Percentiles rank a stretch among this genome's conserved stretches.
Evolutionary conservation across 2,329 filamentous ascomycete species (phyloP).

Genomic region (Exophiala lecanii-corni): DNA sequence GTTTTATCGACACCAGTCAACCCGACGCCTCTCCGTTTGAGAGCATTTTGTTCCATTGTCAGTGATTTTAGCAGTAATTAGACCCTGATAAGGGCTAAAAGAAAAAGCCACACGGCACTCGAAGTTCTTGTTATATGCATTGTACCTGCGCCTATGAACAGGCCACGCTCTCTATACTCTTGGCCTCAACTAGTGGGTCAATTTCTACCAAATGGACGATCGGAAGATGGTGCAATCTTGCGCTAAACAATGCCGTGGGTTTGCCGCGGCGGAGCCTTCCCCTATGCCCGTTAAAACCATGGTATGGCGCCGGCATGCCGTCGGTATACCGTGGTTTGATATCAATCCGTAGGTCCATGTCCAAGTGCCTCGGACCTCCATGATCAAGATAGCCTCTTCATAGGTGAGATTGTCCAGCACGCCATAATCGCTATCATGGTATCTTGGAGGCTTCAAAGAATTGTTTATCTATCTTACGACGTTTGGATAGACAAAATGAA

Average conservation of each 20-base stretch:
- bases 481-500: not conserved
- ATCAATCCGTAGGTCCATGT: not conserved
- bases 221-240: not conserved
- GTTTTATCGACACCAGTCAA: slow-evolving; percentile 37
- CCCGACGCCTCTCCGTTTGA: slow-evolving; percentile 40
- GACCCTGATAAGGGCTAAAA: no score
- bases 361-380: not conserved
- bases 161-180: no score
- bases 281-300: not conserved
- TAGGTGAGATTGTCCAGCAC: slow-evolving; percentile 8
- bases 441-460: slow-evolving; percentile 8
- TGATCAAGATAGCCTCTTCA: slow-evolving; percentile 3
- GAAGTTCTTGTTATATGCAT: no score
- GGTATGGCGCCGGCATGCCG: not conserved
- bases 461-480: not conserved
- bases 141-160: no score
- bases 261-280: not conserved
- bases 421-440: slow-evolving; percentile 18
- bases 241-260: not conserved
- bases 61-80: no score
- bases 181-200: no score
- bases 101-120: no score
- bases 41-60: slow-evolving; percentile 44
- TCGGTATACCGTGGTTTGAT: not conserved
- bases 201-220: no score